phyloP scores from a whole-genome alignment of 768 basidiomycete genomes.

The Panellus pusillus region DNA sequence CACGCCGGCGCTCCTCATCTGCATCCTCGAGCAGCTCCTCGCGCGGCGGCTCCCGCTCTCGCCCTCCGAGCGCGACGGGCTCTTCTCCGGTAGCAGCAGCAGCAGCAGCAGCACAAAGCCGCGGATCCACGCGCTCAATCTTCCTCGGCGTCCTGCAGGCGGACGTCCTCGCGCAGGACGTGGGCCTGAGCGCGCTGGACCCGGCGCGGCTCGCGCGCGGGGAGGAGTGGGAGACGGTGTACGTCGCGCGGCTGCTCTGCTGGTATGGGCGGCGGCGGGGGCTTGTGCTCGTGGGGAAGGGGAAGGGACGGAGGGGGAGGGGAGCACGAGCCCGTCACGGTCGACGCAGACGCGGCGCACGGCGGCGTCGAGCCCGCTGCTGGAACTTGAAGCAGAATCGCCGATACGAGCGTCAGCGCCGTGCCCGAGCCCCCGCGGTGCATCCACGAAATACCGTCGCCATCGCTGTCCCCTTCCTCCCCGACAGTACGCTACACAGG shows the following conservation, averaged over 20 bases:
- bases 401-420: constrained; percentile 33
- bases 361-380: constrained; percentile 20
- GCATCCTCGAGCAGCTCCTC: constrained; percentile 65
- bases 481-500: constrained; percentile 48
- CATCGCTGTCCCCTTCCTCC: too few species aligned
- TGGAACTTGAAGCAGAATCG: constrained; percentile 19
- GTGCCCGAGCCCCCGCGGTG: constrained; percentile 40
- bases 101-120: constrained; percentile 27
- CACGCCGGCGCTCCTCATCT: constrained; percentile 70
- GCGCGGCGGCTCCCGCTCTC: constrained; percentile 51
- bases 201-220: constrained; percentile 65
- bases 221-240: constrained; percentile 64
- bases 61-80: constrained; percentile 15
- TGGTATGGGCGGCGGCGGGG: constrained; percentile 60
- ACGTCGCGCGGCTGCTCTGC: constrained; percentile 65
- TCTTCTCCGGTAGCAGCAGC: too few species aligned
- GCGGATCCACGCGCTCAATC: constrained; percentile 65
- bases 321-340: constrained; percentile 27
- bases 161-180: constrained; percentile 58
- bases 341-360: constrained; percentile 33
- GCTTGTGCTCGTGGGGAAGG: constrained; percentile 14
- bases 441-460: constrained; percentile 62
- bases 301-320: too few species aligned
- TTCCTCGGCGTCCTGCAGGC: constrained; percentile 73
- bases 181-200: constrained; percentile 67